phyloP scores from a whole-genome alignment of 106 monocot genomes.

The Phalaenopsis aphrodite region DNA sequence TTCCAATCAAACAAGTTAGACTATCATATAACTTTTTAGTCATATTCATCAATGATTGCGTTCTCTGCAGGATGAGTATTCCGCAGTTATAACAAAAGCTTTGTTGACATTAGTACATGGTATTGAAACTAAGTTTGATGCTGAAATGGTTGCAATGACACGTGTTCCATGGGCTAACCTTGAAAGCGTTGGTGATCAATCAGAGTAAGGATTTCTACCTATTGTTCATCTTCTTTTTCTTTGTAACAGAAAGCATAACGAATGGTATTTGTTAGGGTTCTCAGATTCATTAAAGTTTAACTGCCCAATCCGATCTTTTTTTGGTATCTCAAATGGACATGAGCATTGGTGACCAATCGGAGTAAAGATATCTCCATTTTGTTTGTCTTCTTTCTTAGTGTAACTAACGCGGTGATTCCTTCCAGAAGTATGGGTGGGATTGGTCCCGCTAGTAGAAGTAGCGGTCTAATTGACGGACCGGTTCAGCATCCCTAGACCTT shows the following conservation, averaged over 20 bases:
- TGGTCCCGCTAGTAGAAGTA: no score
- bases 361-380: no score
- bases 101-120: conserved; percentile 89
- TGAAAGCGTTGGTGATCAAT: conserved; percentile 91
- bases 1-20: neutral
- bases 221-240: neutral
- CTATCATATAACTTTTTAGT: neutral
- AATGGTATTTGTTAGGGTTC: no score
- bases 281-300: no score
- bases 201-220: neutral
- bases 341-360: no score
- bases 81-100: conserved; percentile 89
- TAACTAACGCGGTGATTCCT: no score
- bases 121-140: conserved; percentile 96
- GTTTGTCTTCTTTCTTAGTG: no score
- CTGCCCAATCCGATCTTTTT: no score
- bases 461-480: no score
- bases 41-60: neutral
- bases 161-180: conserved; percentile 95
- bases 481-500: no score
- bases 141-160: conserved; percentile 97
- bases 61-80: conserved; percentile 82
- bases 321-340: no score
- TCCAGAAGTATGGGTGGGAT: no score
- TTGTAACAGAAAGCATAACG: neutral